Conservation (phyloP, 176 grass and related monocot genomes). For the Otatea glauca region DNA sequence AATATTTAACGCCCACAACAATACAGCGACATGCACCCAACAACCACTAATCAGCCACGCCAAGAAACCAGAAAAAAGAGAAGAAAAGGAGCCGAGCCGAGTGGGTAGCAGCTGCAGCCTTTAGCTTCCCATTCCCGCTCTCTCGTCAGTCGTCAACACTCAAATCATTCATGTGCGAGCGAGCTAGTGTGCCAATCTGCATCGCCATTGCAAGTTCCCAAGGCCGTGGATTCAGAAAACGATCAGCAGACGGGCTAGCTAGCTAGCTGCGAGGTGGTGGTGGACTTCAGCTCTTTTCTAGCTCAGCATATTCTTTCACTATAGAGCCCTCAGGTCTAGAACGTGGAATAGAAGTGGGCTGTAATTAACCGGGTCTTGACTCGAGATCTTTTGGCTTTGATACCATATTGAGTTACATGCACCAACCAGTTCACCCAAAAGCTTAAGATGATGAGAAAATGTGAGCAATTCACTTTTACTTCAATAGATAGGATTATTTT, state of each 20-base stretch:
- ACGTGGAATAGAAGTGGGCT: too few species aligned
- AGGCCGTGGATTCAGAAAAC: not conserved
- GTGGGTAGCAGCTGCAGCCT: not conserved
- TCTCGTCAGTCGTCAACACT: not conserved
- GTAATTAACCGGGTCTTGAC: too few species aligned
- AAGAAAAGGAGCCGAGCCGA: not conserved
- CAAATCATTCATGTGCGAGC: not conserved
- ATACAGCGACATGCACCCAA: not conserved
- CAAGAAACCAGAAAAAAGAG: not conserved
- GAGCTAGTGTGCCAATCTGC: not conserved
- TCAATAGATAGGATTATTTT: too few species aligned
- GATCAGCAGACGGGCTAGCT: not conserved
- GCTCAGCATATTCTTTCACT: too few species aligned
- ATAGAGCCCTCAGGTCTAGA: too few species aligned
- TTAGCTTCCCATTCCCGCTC: not conserved
- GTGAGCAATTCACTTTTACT: too few species aligned
- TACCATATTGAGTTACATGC: too few species aligned
- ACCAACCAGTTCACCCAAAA: too few species aligned
- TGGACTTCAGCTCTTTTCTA: too few species aligned
- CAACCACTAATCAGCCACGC: not conserved
- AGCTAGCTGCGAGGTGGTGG: not conserved
- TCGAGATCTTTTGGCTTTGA: too few species aligned
- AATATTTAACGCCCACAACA: not conserved
- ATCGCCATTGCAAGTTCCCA: not conserved
- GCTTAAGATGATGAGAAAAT: too few species aligned